A percentile compares a stretch with the other conserved stretches of the same genome.
phyloP scores from a whole-genome alignment of 2,329 filamentous ascomycete species.

The Penicillium nordicum region DNA sequence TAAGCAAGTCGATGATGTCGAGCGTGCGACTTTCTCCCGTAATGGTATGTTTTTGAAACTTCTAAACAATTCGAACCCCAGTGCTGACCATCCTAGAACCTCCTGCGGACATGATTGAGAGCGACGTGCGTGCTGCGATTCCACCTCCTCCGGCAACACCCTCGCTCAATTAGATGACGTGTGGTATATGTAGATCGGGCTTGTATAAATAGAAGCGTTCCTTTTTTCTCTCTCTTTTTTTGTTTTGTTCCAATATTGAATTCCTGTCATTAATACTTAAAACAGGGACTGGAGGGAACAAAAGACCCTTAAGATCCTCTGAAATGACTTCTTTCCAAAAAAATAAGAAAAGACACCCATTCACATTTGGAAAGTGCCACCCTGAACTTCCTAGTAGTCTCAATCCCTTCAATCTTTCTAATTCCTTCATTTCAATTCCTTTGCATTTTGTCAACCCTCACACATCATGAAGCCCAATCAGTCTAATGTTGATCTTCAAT shows the following conservation, averaged over 20 bases:
- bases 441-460: neutral
- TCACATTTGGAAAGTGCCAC: neutral
- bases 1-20: conserved; percentile 42
- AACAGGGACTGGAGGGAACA: neutral
- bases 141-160: conserved; percentile 47
- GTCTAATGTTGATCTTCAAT: neutral
- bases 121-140: conserved; percentile 40
- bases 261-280: neutral
- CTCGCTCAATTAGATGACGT: conserved; percentile 44
- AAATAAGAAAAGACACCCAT: neutral
- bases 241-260: neutral
- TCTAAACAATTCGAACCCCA: neutral
- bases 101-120: conserved; percentile 52
- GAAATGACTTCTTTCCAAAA: neutral
- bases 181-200: conserved; percentile 22
- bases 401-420: neutral
- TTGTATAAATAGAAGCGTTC: conserved; percentile 30
- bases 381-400: neutral
- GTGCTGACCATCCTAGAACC: conserved; percentile 19
- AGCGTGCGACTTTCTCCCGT: conserved; percentile 42
- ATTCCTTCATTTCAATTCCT: neutral
- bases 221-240: conserved; percentile 1
- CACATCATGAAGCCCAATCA: neutral
- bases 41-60: conserved; percentile 35
- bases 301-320: neutral